phyloP scores from a whole-genome alignment of 2,329 filamentous ascomycete species.

The Nemania sp. region DNA sequence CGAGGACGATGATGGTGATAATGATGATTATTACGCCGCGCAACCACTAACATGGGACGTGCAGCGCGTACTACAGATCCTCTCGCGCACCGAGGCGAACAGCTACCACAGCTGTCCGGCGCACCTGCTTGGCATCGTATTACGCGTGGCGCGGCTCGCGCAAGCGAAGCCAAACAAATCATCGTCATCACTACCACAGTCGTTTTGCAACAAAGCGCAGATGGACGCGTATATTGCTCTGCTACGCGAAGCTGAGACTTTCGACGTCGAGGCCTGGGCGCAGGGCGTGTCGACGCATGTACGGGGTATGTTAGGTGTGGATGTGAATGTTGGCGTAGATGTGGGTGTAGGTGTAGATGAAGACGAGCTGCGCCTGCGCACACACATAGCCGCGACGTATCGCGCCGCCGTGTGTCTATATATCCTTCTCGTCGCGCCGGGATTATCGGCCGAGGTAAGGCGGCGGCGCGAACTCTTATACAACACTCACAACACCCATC shows the following conservation, averaged over 20 bases:
- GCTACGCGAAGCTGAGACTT: conserved; percentile 46
- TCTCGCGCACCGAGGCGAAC: conserved; percentile 37
- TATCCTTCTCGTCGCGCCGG: conserved; percentile 45
- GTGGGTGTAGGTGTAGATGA: too few species aligned
- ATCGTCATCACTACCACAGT: too few species aligned
- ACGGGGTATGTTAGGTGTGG: conserved; percentile 29
- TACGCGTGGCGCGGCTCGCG: conserved; percentile 49
- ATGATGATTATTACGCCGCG: too few species aligned
- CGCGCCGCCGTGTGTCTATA: conserved; percentile 53
- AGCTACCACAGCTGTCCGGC: conserved; percentile 39
- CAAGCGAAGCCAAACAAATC: too few species aligned
- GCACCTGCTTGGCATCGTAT: conserved; percentile 49
- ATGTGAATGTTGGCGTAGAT: too few species aligned
- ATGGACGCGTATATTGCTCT: conserved; percentile 44
- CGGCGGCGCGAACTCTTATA: too few species aligned
- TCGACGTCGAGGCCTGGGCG: conserved; percentile 50
- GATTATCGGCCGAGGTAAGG: conserved; percentile 27
- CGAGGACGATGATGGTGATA: too few species aligned
- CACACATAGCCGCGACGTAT: conserved; percentile 50
- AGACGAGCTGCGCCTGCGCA: conserved; percentile 44
- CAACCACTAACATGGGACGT: conserved; percentile 39
- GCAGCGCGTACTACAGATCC: conserved; percentile 29
- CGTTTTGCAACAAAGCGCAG: too few species aligned
- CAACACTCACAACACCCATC: too few species aligned
- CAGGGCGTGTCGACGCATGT: conserved; percentile 41